Evolutionary conservation across 1,139 yeast genomes (phyloP), one percentile per base, ranked within the genome.

Genomic region (Zygosaccharomyces sapae): DNA sequence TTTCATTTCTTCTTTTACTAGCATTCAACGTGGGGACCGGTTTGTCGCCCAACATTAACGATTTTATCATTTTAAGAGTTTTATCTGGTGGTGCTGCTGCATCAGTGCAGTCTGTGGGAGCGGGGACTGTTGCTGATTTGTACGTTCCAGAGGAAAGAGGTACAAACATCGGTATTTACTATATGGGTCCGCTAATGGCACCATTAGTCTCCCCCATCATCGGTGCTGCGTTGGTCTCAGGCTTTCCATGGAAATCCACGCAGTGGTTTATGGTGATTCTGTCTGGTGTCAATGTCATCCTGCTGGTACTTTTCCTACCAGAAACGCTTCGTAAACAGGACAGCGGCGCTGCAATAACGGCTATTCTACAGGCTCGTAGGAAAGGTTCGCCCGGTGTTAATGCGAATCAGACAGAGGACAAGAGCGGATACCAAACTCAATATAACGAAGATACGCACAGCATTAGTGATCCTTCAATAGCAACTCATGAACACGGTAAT

Each of bases 161-260:
- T 1, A 65, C 74, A 5, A 94, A 94, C 9, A 78, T 87, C 81
- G 95, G 96, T 0, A 72, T 80, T 55, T 88, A 80, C 58, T 88
- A 87, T 61, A 69, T 87, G 40, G 96, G 96, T 0, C 88, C 95
- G 0, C 72, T 88, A 37, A 74, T 83, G 62, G 95, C 95, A 0
- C 96, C 96, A 0, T 72, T 88, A 48, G 55, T 85, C 5, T 82
- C 94, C 8, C 96, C 96, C 0, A 81, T 87, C 27, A 66, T 87
- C 39, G 95, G 95, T 44, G 94, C 96, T 51, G 80, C 82, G 1
- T 76, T 88, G 22, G 77, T 86, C 4, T 71, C 76, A 43, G 75
- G 74, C 8, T 85, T 89, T 84, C 87, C 87, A 5, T 88, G 96
- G 95, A 73, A 95, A 62, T 87, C 92, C 2, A 86, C 96, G 2